A percentile compares a stretch with the other conserved stretches of the same genome.
phyloP scores from a whole-genome alignment of 768 basidiomycete genomes.

The Leccinum aurantiacum region DNA sequence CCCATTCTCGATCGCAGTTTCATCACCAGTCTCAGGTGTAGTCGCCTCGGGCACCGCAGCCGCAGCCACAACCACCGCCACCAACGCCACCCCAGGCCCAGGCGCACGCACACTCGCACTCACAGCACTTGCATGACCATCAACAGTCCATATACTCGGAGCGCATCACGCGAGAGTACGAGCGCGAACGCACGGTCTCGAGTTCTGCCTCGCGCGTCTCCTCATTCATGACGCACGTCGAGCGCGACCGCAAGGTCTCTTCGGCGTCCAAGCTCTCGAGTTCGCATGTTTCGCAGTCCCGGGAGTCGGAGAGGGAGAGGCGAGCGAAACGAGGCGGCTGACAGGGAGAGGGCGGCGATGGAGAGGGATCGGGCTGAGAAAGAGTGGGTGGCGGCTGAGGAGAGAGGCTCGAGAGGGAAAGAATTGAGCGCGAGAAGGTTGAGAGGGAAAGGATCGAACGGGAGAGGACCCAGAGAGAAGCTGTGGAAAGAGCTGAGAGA shows the following conservation, averaged over 20 bases:
- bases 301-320: too few species aligned
- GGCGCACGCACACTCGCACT: constrained; percentile 2
- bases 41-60: not conserved
- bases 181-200: constrained; percentile 25
- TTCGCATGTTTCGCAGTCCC: constrained; percentile 26
- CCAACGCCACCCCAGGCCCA: not conserved
- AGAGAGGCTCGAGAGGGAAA: too few species aligned
- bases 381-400: too few species aligned
- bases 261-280: constrained; percentile 34
- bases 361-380: too few species aligned
- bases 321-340: too few species aligned
- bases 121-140: not conserved
- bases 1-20: constrained; percentile 17
- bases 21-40: constrained; percentile 11
- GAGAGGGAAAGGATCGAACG: too few species aligned
- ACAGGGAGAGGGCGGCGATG: too few species aligned
- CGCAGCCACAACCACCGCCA: not conserved
- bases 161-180: constrained; percentile 22
- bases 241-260: constrained; percentile 29
- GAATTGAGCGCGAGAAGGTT: too few species aligned
- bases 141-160: constrained; percentile 25
- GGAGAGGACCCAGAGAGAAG: too few species aligned
- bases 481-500: too few species aligned
- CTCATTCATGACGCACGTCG: constrained; percentile 20
- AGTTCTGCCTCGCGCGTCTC: constrained; percentile 28